Evolutionary conservation across 2,329 filamentous ascomycete genomes (phyloP).

Genomic region (Aureobasidium musti): DNA sequence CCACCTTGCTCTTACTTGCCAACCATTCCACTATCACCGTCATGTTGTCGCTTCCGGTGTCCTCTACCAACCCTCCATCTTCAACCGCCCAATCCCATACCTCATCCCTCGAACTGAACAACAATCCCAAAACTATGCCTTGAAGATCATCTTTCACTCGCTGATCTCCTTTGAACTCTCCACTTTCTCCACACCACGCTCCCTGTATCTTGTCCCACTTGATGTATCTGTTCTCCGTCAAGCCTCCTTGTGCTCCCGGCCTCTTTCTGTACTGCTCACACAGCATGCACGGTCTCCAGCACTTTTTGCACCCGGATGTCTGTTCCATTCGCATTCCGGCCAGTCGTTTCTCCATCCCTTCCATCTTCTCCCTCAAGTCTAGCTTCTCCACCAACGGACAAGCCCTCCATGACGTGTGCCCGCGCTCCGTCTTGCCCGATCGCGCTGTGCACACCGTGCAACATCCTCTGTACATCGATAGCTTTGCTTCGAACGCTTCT

Average conservation of each 20-base stretch:
- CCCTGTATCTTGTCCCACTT: conserved; percentile 2
- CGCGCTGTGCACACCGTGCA: background rate
- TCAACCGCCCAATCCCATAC: conserved; percentile 3
- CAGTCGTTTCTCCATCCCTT: background rate
- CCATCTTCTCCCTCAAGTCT: too few species aligned
- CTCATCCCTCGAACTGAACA: conserved; percentile 1
- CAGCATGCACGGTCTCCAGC: too few species aligned
- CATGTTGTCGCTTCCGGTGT: background rate
- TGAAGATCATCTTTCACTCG: background rate
- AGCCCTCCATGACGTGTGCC: background rate
- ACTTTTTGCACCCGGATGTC: background rate
- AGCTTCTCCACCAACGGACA: background rate
- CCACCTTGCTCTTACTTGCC: background rate
- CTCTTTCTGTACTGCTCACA: too few species aligned
- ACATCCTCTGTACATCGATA: too few species aligned
- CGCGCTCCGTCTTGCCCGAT: background rate
- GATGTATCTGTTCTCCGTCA: conserved; percentile 1
- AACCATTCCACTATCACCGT: conserved; percentile 3
- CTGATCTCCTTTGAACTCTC: conserved; percentile 2
- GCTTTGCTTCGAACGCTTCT: conserved; percentile 3
- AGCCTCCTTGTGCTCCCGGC: too few species aligned
- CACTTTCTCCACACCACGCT: conserved; percentile 5
- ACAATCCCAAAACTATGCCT: conserved; percentile 7
- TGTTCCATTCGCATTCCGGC: background rate
- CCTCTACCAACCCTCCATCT: conserved; percentile 5